Base-by-base conservation (phyloP, 164 flowering plant genomes). In the Hamamelis virginiana region DNA sequence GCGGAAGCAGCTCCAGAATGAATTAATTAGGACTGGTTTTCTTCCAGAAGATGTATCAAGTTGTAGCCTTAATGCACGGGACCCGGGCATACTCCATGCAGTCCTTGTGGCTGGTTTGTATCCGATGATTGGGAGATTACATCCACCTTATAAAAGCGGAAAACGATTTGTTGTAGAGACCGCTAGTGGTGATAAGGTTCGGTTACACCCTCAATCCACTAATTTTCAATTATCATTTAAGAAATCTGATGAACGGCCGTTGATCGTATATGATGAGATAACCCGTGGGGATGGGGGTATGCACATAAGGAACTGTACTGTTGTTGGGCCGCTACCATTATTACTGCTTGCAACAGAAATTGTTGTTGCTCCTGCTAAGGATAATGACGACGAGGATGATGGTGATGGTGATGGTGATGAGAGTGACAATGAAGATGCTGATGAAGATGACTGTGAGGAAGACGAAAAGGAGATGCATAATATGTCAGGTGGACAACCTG, bases 91-190 rank as follows among this genome's bases (percentile, higher is more conserved):
- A 71, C 77, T 96, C 62, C 91, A 85, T 77, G 95, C 97, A 41
- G 94, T 96, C 52, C 86, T 96, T 53, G 78, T 89, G 69, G 89
- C 97, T 63, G 97, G 97, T 51, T 65, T 88, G 64, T 96, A 96
- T 78, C 99, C 99, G 21, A 91, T 79, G 95, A 90, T 96, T 47
- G 99, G 96, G 60, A 88, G 84, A 74, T 67, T 88, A 71, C 77
- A 70, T 60, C 83, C 83, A 41, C 83, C 77, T 26, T 25, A 9
- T 6, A 78, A 69, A 72, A 73, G 51, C 47, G 78, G 80, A 46
- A 74, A 61, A 67, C 75, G 77, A 22, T 51, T 69, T 45, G 19
- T 76, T 45, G 81, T 93, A 52, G 96, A 91, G 78, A 90, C 90
- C 71, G 80, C 87, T 4, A 69, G 74, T 73, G 89, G 96, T 69